Conservation (phyloP, 1,139 yeast genomes). For the Casaregolazyma lundiana region DNA sequence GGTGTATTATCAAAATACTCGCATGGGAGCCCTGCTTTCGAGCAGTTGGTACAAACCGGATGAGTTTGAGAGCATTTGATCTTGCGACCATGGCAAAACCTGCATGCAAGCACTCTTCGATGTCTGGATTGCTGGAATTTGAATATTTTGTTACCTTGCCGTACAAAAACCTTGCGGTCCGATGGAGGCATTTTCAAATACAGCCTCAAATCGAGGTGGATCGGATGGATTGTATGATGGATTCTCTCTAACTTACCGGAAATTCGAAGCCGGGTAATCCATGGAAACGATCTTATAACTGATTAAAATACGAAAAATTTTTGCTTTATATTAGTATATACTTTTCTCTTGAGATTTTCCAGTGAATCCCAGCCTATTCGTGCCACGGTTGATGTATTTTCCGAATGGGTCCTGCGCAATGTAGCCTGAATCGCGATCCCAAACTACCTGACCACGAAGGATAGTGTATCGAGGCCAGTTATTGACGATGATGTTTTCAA, state of each 20-base stretch:
- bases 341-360: neutral
- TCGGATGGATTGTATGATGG: neutral
- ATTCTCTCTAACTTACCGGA: neutral
- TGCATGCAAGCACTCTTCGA: too few relatives aligned
- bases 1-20: too few relatives aligned
- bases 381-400: conserved; percentile 8
- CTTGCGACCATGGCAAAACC: too few relatives aligned
- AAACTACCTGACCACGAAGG: conserved; percentile 15
- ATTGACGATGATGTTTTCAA: conserved; percentile 39
- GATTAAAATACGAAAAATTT: neutral
- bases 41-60: too few relatives aligned
- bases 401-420: conserved; percentile 6
- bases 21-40: too few relatives aligned
- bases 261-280: neutral
- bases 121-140: too few relatives aligned
- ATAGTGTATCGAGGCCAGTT: conserved; percentile 46
- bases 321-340: neutral
- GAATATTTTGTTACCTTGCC: too few relatives aligned
- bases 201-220: too few relatives aligned
- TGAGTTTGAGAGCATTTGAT: too few relatives aligned
- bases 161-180: too few relatives aligned
- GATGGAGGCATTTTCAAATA: too few relatives aligned
- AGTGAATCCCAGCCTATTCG: conserved; percentile 5
- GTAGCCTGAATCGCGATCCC: conserved; percentile 13
- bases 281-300: neutral